Evolutionary conservation across 495 filamentous ascomycete genomes (phyloP), one percentile per base, ranked within the genome.

Genomic region (Sphaerosporella brunnea): DNA sequence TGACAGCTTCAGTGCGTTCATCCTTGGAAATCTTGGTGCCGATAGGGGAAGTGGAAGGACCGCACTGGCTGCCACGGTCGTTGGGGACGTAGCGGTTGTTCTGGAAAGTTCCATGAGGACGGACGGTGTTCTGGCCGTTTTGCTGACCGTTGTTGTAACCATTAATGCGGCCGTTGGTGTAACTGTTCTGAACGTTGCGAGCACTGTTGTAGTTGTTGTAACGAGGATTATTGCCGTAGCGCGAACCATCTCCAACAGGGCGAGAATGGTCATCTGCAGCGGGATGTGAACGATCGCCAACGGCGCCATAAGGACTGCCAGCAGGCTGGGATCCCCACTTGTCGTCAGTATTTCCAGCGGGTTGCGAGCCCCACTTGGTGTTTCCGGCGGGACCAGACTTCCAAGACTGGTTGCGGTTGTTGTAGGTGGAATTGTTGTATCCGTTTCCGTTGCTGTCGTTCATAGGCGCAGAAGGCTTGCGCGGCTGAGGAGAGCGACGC

Each of bases 1-100:
- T 52, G n/a, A 59, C 48, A 38, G 51, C 55, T 20, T 55, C 40
- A 26, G 44, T 23, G 42, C 55, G 50, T 2, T 58, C 54, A 43
- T 53, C 53, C 18, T 58, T 48, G 26, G 55, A 45, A 41, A 57
- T 49, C 35, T 8, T 15, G 35, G 35, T 8, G 7, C 35, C 8
- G 8, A 9, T 4, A 18, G 7, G 4, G 35, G 35, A 37, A 15
- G 15, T 9, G 35, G 35, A 37, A n/a, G n/a, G n/a, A n/a, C n/a
- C n/a, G n/a, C n/a, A n/a, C n/a, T n/a, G n/a, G n/a, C n/a, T n/a
- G n/a, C n/a, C n/a, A n/a, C n/a, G n/a, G n/a, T n/a, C n/a, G n/a
- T n/a, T n/a, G n/a, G n/a, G n/a, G n/a, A n/a, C n/a, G n/a, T n/a
- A n/a, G n/a, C n/a, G n/a, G n/a, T n/a, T n/a, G n/a, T n/a, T n/a